Evolutionary conservation across 2,329 filamentous ascomycete genomes (phyloP), one percentile per base, ranked within the genome.

Genomic region (Ophiostoma ips): DNA sequence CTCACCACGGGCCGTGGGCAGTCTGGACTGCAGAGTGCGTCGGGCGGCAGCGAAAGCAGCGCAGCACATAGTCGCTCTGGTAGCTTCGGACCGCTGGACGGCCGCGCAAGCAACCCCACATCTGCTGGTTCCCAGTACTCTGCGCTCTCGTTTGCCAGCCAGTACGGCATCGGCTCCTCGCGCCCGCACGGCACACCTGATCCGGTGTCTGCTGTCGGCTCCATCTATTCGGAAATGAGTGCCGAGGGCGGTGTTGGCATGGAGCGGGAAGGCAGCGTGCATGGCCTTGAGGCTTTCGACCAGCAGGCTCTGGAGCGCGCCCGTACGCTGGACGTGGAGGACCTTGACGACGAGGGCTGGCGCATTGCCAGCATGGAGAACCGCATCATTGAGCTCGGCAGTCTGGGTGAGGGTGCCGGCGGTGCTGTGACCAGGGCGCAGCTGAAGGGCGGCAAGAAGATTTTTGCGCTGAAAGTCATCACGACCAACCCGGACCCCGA

Each of bases 381-480:
- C 57, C 79, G 88, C 59, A 94, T 98, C 55, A 72, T 85, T 46
- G 88, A 98, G 66, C 69, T 95, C 28, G 92, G 90, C 28, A 88
- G 84, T 60, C 69, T 98, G 38, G 92, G 92, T 51, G 92, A 98
- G 65, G 92, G 92, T 58, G 92, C 92, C 45, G 92, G 92, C 56
- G 92, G 92, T 62, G 92, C 92, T 7, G 92, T 98, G 47, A 98
- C 90, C 21, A 81, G 84, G 61, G 94, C 88, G 65, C 83, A 82
- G 64, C 73, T 98, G 56, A 90, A 87, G 64, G 87, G 84, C 36
- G 89, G 88, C 54, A 95, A 94, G 69, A 95, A 87, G 0, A 77
- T 95, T 8, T 98, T 98, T 71, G 92, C 92, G 8, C 69, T 98
- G 49, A 98, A 98, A 81, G 84, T 98, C 61, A 98, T 98, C 63